phyloP scores from a whole-genome alignment of 139 green algal species.

The Volvox africanus region DNA sequence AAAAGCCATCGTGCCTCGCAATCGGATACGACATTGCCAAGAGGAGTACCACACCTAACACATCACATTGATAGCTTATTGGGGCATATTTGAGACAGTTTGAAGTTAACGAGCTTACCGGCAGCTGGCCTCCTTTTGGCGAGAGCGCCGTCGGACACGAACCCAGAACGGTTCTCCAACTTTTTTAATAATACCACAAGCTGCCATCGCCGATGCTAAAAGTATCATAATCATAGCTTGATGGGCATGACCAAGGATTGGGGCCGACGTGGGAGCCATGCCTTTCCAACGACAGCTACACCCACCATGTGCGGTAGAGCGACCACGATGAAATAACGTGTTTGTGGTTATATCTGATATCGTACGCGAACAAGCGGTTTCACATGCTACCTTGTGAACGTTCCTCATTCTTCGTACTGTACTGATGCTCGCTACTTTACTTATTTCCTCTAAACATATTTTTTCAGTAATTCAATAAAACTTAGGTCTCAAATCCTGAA shows the following conservation, averaged over 20 bases:
- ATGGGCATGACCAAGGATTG: neutral
- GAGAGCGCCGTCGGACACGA: neutral
- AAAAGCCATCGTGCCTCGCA: conserved; percentile 47
- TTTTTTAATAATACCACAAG: neutral
- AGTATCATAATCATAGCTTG: neutral
- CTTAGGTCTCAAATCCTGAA: neutral
- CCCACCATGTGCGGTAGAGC: neutral
- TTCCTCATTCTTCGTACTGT: neutral
- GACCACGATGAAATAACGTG: neutral
- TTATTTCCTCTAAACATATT: neutral
- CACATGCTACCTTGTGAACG: neutral
- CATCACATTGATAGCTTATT: neutral
- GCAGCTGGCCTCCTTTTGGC: neutral
- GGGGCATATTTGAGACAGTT: neutral
- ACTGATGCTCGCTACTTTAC: neutral
- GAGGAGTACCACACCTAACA: neutral
- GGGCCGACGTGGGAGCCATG: neutral
- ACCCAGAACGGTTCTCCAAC: neutral
- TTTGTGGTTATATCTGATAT: neutral
- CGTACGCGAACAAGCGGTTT: neutral
- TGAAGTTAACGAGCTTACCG: neutral
- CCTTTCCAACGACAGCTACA: neutral
- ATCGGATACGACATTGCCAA: conserved; percentile 12
- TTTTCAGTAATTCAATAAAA: neutral
- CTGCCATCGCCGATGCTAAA: neutral